Evolutionary conservation across 495 filamentous ascomycete species (phyloP).

Genomic region (Darksidea phi): DNA sequence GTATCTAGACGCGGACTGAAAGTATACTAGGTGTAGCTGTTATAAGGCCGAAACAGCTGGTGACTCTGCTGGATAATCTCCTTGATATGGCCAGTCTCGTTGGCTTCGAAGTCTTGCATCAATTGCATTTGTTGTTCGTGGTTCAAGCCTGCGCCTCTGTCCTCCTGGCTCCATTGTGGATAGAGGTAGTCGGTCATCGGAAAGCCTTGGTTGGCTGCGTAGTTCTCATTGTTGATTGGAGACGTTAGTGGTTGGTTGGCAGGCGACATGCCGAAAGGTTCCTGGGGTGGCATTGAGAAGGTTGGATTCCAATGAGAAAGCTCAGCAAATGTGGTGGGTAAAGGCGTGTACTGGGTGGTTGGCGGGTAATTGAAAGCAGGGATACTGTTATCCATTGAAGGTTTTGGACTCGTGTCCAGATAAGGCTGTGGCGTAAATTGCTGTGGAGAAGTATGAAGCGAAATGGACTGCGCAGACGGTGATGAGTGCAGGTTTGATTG

Average conservation of each 20-base stretch:
- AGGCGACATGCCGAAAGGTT: conserved; percentile 22
- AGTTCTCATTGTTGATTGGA: conserved; percentile 31
- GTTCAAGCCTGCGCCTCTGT: conserved; percentile 38
- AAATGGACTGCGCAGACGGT: conserved; percentile 12
- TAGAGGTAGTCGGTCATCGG: conserved; percentile 35
- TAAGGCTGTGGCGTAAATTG: conserved; percentile 16
- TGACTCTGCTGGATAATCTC: conserved; percentile 38
- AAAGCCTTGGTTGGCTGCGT: conserved; percentile 29
- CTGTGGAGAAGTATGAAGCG: conserved; percentile 22
- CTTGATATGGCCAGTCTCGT: conserved; percentile 37
- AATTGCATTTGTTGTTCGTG: conserved; percentile 45
- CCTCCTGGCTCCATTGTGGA: conserved; percentile 32
- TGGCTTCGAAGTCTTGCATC: conserved; percentile 43
- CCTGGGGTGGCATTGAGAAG: conserved; percentile 33
- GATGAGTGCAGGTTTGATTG: conserved; percentile 15
- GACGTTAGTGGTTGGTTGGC: conserved; percentile 22
- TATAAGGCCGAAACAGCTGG: conserved; percentile 26
- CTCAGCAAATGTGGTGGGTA: conserved; percentile 39
- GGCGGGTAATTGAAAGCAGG: conserved; percentile 36
- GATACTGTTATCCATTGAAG: conserved; percentile 12
- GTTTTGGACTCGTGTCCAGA: conserved; percentile 23
- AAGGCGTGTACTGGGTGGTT: conserved; percentile 36
- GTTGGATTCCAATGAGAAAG: conserved; percentile 38
- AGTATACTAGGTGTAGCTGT: too few relatives aligned
- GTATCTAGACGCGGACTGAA: too few relatives aligned